These are phyloP conservation scores for Stemphylium beticola DNA, from an alignment of 2,329 filamentous ascomycete species.

Conservation along the genomic window DNA sequence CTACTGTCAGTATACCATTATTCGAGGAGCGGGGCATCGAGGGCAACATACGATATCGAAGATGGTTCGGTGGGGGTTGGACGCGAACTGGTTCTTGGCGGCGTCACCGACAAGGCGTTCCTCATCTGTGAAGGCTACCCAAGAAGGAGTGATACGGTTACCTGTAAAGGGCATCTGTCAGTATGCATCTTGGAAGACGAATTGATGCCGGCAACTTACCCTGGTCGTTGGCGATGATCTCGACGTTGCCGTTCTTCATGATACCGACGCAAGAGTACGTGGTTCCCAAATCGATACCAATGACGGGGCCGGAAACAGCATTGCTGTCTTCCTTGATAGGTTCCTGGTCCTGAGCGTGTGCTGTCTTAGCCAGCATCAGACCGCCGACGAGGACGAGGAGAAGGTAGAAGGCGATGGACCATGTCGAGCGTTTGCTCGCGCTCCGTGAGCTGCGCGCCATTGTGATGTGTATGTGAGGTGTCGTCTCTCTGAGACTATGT, in stretches of 20 bases:
- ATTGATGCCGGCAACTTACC: constrained; percentile 30
- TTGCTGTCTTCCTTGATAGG: constrained; percentile 65
- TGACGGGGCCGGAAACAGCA: constrained; percentile 55
- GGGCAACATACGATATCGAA: constrained; percentile 50
- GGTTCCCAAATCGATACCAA: constrained; percentile 92
- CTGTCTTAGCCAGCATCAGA: constrained; percentile 79
- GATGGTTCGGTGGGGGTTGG: constrained; percentile 57
- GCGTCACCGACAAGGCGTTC: constrained; percentile 97
- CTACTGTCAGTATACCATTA: constrained; percentile 35
- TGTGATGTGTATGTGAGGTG: constrained; percentile 40
- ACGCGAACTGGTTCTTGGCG: constrained; percentile 56
- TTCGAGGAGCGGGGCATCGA: neutral
- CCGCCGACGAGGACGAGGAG: constrained; percentile 85
- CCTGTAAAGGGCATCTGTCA: constrained; percentile 39
- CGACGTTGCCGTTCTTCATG: constrained; percentile 54
- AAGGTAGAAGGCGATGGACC: constrained; percentile 89
- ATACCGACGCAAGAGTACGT: constrained; percentile 94
- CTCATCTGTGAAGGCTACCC: constrained; percentile 95
- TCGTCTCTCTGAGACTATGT: constrained; percentile 18
- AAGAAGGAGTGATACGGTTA: constrained; percentile 64
- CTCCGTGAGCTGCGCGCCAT: constrained; percentile 67
- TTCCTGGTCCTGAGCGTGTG: constrained; percentile 74
- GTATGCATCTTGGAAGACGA: constrained; percentile 4
- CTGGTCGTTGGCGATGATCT: constrained; percentile 54
- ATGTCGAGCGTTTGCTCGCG: constrained; percentile 78